phyloP scores from a whole-genome alignment of 2,329 filamentous ascomycete genomes.

The Phaeosphaeria sp. region DNA sequence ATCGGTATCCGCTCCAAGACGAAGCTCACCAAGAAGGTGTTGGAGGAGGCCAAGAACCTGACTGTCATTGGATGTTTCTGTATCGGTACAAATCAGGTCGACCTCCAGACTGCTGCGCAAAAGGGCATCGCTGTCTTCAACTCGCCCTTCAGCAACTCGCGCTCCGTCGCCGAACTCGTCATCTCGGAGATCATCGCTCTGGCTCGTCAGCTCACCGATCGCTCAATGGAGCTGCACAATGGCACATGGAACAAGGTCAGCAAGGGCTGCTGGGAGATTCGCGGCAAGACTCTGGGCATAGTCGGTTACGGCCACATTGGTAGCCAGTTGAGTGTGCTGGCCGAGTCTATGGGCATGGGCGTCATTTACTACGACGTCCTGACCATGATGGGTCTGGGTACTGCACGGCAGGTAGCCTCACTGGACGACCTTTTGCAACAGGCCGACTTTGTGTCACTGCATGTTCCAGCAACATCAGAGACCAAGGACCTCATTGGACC shows the following conservation, averaged over 20 bases:
- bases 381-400: conserved; percentile 93
- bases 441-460: conserved; percentile 91
- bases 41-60: conserved; percentile 89
- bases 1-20: conserved; percentile 99
- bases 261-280: conserved; percentile 95
- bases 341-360: conserved; percentile 96
- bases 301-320: conserved; percentile 98
- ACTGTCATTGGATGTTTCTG: conserved; percentile 98
- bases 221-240: conserved; percentile 90
- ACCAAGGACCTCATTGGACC: conserved; percentile 92
- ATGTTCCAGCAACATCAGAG: conserved; percentile 92
- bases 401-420: conserved; percentile 79
- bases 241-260: conserved; percentile 99
- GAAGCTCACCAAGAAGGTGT: conserved; percentile 84
- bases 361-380: conserved; percentile 97
- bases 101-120: conserved; percentile 80
- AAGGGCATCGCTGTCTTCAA: conserved; percentile 98
- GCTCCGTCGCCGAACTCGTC: conserved; percentile 94
- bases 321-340: conserved; percentile 91
- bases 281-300: conserved; percentile 96
- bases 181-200: conserved; percentile 92
- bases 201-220: conserved; percentile 90
- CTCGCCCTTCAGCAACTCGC: conserved; percentile 97
- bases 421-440: conserved; percentile 77
- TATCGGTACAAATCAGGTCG: conserved; percentile 96